Evolutionary conservation across 2,329 filamentous ascomycete species (phyloP).

Genomic region (Chalaropsis ovoidea): DNA sequence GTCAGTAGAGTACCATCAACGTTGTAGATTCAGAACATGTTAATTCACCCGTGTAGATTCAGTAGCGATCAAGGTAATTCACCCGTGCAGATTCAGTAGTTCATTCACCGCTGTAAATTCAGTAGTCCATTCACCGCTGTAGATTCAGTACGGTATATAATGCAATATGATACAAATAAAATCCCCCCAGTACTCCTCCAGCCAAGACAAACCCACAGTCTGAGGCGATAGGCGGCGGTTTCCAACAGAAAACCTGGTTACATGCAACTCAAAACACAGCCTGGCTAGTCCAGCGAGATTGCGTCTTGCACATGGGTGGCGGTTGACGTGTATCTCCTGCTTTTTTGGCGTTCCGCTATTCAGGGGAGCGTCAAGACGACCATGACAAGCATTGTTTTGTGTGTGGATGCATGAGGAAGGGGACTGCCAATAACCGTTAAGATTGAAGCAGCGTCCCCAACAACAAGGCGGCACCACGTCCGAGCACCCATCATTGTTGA

Average conservation of each 20-base stretch:
- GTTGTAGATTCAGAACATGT: no score
- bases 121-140: no score
- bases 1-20: no score
- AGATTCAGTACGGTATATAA: background rate
- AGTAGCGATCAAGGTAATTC: no score
- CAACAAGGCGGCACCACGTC: background rate
- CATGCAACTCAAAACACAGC: slow-evolving; percentile 8
- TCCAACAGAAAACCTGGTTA: background rate
- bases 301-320: background rate
- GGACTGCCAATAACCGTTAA: background rate
- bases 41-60: no score
- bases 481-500: slow-evolving; percentile 8
- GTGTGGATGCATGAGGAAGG: background rate
- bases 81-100: no score
- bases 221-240: background rate
- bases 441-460: background rate
- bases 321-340: background rate
- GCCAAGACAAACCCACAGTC: background rate
- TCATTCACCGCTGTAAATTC: no score
- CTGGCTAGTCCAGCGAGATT: slow-evolving; percentile 1
- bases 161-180: background rate
- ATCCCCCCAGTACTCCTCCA: background rate
- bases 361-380: background rate
- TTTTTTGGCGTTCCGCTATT: background rate
- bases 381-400: background rate